phyloP scores from a whole-genome alignment of 176 grass and related monocot species.

The Oryza glaberrima region DNA sequence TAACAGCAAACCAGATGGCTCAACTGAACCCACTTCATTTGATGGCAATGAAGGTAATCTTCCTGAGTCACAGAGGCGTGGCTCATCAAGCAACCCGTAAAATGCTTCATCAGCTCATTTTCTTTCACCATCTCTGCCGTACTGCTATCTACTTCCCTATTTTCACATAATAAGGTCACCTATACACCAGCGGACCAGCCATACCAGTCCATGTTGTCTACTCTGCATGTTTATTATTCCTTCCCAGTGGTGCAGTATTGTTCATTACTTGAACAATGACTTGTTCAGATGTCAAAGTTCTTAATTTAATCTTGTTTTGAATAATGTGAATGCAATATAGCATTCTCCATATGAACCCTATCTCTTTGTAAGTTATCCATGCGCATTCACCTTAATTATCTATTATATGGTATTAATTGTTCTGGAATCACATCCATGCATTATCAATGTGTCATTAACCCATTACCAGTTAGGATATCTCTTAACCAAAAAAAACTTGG shows the following conservation, averaged over 20 bases:
- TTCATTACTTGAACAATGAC: conserved; percentile 26
- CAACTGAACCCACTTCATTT: conserved; percentile 28
- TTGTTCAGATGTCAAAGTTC: conserved; percentile 30
- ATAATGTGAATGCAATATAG: conserved; percentile 20
- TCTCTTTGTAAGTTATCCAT: not conserved
- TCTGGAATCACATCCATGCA: not conserved
- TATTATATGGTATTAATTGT: conserved; percentile 13
- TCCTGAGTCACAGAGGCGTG: conserved; percentile 17
- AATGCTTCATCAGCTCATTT: not conserved
- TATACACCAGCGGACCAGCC: conserved; percentile 26
- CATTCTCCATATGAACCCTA: conserved; percentile 1
- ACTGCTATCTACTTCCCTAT: conserved; percentile 13
- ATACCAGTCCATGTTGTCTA: conserved; percentile 18
- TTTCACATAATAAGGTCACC: conserved; percentile 51
- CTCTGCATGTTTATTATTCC: conserved; percentile 31
- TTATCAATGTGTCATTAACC: not conserved
- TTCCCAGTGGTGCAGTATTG: conserved; percentile 17
- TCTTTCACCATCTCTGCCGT: conserved; percentile 15
- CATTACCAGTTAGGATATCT: not conserved
- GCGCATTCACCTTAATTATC: not conserved
- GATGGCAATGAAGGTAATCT: conserved; percentile 27
- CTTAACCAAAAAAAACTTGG: not conserved
- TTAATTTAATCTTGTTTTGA: not conserved
- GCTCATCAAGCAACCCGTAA: conserved; percentile 16
- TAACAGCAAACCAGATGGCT: conserved; percentile 33